Conservation (phyloP, 2,329 filamentous ascomycete species). For the Calonectria fujianensis region DNA sequence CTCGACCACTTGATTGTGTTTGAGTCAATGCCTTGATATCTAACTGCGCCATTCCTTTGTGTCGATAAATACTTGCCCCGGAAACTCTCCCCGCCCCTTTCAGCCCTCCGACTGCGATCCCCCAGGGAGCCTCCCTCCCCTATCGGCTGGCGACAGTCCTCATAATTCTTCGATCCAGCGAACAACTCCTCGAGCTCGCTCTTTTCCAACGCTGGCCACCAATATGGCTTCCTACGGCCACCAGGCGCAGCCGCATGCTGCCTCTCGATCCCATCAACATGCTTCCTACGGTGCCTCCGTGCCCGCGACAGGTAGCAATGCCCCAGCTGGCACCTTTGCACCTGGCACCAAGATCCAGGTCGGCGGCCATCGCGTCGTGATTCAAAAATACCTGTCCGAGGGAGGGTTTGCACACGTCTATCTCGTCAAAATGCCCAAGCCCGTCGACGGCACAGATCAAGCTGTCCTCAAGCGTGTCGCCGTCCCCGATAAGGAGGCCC, state of each 20-base stretch:
- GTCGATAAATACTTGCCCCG: conserved; percentile 40
- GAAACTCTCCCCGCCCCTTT: conserved; percentile 40
- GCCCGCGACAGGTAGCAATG: conserved; percentile 61
- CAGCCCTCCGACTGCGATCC: conserved; percentile 44
- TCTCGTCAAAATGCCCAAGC: conserved; percentile 88
- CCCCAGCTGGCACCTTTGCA: conserved; percentile 89
- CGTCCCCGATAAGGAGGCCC: conserved; percentile 94
- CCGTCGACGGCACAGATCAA: conserved; percentile 85
- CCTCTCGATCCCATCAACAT: conserved; percentile 62
- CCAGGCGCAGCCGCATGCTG: conserved; percentile 56
- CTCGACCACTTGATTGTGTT: conserved; percentile 47
- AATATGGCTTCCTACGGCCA: conserved; percentile 63
- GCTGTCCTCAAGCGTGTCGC: conserved; percentile 96
- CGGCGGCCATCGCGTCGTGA: conserved; percentile 91
- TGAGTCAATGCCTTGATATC: conserved; percentile 53
- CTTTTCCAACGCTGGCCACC: conserved; percentile 29
- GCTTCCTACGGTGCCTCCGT: conserved; percentile 66
- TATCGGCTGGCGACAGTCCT: conserved; percentile 48
- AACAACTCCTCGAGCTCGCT: conserved; percentile 2
- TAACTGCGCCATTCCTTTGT: conserved; percentile 48
- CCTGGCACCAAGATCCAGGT: conserved; percentile 98
- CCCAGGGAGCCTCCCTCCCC: conserved; percentile 44
- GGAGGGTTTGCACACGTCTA: conserved; percentile 99
- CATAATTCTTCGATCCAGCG: conserved; percentile 26
- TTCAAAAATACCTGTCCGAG: conserved; percentile 98